Evolutionary conservation across 192 early-diverging fungal species (phyloP), one percentile per base, ranked within the genome.

Genomic region (Podila epicladia): DNA sequence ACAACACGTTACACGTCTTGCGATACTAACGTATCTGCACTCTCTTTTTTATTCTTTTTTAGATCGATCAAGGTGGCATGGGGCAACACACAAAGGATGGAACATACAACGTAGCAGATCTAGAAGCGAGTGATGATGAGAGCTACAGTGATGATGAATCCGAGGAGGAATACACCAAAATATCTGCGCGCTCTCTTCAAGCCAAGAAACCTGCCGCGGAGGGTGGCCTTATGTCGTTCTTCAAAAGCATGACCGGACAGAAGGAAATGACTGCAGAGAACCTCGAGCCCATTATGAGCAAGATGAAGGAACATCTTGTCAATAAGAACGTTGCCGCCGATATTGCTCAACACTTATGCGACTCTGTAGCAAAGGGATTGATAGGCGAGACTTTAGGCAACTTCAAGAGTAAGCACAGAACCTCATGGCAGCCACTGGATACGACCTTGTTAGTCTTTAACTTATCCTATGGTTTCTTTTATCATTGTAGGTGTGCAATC

Each of bases 311-410:
- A 71, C 96, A 97, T 75, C 74, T 98, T 67, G 89, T 97, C 55
- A 90, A 89, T 76, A 97, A 97, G 84, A 98, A 98, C 75, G 97
- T 98, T 2, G 97, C 97, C 0, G 89, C 93, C 1, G 93, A 97
- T 72, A 94, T 97, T 60, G 91, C 96, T 8, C 84, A 91, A 41
- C 91, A 96, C 71, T 86, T 98, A 9, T 96, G 94, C 75, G 89
- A 92, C 57, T 92, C 94, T 33, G 95, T 97, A 24, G 73, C 85
- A 15, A 85, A 82, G 22, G 90, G 87, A 41, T 73, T 98, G 32
- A 67, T 93, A 4, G 96, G 96, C 0, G 86, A 93, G 74, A 93
- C 91, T 22, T 77, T 95, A 5, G 90, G 92, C 33, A 86, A 86
- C 32, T 95, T 98, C 84, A 90, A 93, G 71, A 91, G 89, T 88